These are phyloP conservation scores for Verticillium nonalfalfae DNA, from an alignment of 2,329 filamentous ascomycete species.

Conservation along the genomic window DNA sequence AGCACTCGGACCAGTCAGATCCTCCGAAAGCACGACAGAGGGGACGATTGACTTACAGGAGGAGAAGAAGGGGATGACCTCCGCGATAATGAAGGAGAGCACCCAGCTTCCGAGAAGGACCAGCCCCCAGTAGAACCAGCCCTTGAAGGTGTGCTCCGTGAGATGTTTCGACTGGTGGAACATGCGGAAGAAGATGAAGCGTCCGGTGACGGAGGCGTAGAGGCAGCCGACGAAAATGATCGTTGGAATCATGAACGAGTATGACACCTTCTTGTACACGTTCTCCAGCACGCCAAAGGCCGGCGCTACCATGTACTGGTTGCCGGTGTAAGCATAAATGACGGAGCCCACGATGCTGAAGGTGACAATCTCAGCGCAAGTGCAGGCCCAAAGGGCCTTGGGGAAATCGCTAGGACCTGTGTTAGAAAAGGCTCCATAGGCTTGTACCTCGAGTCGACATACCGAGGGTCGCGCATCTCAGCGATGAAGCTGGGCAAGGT, in stretches of 20 bases:
- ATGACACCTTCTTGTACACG: constrained; percentile 79
- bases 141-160: constrained; percentile 70
- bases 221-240: constrained; percentile 87
- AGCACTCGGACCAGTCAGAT: constrained; percentile 32
- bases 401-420: constrained; percentile 63
- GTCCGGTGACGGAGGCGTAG: constrained; percentile 83
- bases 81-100: constrained; percentile 85
- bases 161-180: constrained; percentile 74
- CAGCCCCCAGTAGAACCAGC: constrained; percentile 68
- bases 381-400: constrained; percentile 87
- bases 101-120: constrained; percentile 61
- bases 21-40: constrained; percentile 1
- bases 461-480: constrained; percentile 69
- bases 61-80: constrained; percentile 90
- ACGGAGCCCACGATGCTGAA: constrained; percentile 78
- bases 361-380: constrained; percentile 80
- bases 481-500: constrained; percentile 92
- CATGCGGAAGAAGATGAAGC: constrained; percentile 87
- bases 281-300: constrained; percentile 80
- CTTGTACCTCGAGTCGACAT: constrained; percentile 6
- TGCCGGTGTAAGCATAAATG: constrained; percentile 80
- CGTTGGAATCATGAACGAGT: constrained; percentile 94
- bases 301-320: constrained; percentile 80
- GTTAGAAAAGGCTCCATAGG: not conserved
- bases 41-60: constrained; percentile 43